Evolutionary conservation across 2,329 filamentous ascomycete species (phyloP).

Genomic region (Hymenoscyphus linearis): DNA sequence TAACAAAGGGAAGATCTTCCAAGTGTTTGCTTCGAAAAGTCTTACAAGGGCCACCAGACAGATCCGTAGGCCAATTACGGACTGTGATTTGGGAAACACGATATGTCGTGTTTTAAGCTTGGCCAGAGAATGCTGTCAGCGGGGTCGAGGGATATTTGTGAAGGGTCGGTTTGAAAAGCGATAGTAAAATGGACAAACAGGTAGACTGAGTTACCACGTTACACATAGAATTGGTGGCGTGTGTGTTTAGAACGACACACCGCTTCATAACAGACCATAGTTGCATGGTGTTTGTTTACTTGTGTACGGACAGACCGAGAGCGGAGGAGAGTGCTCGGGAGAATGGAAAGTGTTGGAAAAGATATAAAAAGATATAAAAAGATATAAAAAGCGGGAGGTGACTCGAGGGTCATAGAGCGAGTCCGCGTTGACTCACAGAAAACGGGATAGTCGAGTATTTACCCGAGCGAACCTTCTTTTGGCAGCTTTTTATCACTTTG

Average conservation of each 20-base stretch:
- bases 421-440: background rate
- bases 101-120: constrained; percentile 1
- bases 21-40: background rate
- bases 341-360: background rate
- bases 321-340: background rate
- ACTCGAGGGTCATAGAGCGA: background rate
- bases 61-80: background rate
- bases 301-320: background rate
- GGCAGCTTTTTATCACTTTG: background rate
- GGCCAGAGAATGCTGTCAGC: constrained; percentile 2
- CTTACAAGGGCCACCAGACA: constrained; percentile 5
- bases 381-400: background rate
- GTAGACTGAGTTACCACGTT: background rate
- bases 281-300: background rate
- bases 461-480: background rate
- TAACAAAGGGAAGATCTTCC: background rate
- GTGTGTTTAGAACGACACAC: background rate
- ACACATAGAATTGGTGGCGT: background rate
- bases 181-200: constrained; percentile 1
- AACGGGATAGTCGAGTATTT: background rate
- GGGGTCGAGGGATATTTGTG: constrained; percentile 2
- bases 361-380: background rate
- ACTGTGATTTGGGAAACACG: background rate
- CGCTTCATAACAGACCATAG: background rate
- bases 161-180: background rate